Percentiles rank a stretch among this genome's conserved stretches.
These are phyloP conservation scores for Rhynchosporium agropyri DNA, from an alignment of 2,329 filamentous ascomycete genomes.

Conservation along the genomic window DNA sequence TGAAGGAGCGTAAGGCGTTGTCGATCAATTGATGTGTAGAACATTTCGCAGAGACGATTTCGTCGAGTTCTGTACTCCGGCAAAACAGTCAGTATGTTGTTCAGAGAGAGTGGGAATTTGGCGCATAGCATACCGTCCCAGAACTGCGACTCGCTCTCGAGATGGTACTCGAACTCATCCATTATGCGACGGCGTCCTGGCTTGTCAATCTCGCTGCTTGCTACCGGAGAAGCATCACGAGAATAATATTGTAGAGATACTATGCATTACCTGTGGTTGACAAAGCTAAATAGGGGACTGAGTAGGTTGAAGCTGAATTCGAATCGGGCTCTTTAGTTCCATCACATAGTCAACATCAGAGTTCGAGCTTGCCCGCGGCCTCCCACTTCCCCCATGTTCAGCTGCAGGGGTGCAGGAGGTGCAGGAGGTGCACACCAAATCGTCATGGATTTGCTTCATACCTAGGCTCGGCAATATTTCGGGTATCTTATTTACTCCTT, in stretches of 20 bases:
- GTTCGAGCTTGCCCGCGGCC: conserved; percentile 1
- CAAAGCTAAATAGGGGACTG: not conserved
- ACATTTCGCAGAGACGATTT: conserved; percentile 62
- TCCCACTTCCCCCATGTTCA: not conserved
- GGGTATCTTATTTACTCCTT: not conserved
- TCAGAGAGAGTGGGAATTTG: conserved; percentile 5
- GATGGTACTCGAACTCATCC: conserved; percentile 66
- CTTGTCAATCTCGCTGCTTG: conserved; percentile 14
- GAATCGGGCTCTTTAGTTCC: not conserved
- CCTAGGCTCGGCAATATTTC: not conserved
- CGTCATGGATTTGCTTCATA: conserved; percentile 3
- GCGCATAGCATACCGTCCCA: conserved; percentile 71
- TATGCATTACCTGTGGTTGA: not conserved
- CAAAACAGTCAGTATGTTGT: conserved; percentile 13
- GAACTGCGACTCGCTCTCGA: conserved; percentile 83
- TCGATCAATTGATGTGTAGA: conserved; percentile 71
- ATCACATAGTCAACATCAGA: conserved; percentile 4
- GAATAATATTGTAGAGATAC: conserved; percentile 11
- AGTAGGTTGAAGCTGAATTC: not conserved
- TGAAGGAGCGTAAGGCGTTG: conserved; percentile 80
- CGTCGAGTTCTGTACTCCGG: conserved; percentile 62
- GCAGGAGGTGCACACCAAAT: not conserved
- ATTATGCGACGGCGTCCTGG: conserved; percentile 37
- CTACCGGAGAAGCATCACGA: conserved; percentile 39
- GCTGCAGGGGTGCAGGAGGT: not conserved